Evolutionary conservation across 2,329 filamentous ascomycete genomes (phyloP), one percentile per base, ranked within the genome.

Genomic region (Colletotrichum sansevieriae): DNA sequence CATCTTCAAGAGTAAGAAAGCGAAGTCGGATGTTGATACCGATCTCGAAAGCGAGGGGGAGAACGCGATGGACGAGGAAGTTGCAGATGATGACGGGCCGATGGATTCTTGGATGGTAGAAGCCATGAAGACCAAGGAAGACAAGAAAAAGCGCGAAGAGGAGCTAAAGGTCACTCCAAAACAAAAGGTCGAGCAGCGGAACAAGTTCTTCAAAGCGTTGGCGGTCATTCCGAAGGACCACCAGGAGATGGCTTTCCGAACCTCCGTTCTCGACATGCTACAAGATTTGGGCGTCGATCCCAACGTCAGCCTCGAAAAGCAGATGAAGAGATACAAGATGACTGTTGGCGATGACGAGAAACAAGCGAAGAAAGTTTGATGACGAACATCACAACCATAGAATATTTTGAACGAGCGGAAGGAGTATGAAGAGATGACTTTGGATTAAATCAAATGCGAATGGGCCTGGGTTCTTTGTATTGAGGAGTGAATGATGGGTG

Each of bases 71-170:
- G 18, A 25, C 20, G 58, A 20, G 3, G 20, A 41, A 12, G n/a
- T 4, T 9, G 1, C 15, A 15, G 35, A 55, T 4, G 20, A 29
- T 4, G 15, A 41, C 9, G 46, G 33, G 8, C 35, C 22, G 6
- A 25, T 51, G 35, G 58, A 61, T 12, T 29, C 35, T 6, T 61
- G 58, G 58, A 52, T 61, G 6, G 33, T 61, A 3, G 58, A 51
- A 15, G 54, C 37, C 1, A 29, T 52, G 43, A 61, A 43, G 35
- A 12, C 15, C 5, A 51, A 61, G 46, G n/a, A 3, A 9, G 35
- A 51, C 15, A 18, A 58, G 15, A 7, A 55, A 33, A 2, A 18
- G 25, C 15, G 20, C 35, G 18, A 43, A 20, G 37, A 41, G 18
- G 44, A 18, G 37, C 55, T 39, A 0, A 58, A 58, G 22, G 7